A percentile compares a stretch with the other conserved stretches of the same genome.
Conservation (phyloP, 352 stramenopile species). For the Phytophthora agathidicida region DNA sequence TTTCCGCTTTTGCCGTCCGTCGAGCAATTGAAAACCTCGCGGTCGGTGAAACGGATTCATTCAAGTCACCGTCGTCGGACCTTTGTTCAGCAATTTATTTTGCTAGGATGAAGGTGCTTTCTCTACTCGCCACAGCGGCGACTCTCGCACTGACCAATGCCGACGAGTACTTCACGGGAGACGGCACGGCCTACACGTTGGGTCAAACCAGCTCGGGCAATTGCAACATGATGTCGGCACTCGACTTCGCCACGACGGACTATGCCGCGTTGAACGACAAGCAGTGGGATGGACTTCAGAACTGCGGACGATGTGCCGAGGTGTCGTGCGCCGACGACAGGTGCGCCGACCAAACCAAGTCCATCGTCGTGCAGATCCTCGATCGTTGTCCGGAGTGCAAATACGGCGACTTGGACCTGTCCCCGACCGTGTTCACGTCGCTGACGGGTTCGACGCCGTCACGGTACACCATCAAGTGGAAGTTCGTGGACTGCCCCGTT, state of each 20-base stretch:
- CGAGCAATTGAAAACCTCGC: constrained; percentile 17
- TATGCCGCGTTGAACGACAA: constrained; percentile 76
- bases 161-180: constrained; percentile 46
- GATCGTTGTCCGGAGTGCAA: constrained; percentile 79
- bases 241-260: constrained; percentile 43
- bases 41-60: constrained; percentile 8
- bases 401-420: constrained; percentile 68
- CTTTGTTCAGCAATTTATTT: not conserved
- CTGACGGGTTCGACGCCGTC: constrained; percentile 50
- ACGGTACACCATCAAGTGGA: constrained; percentile 53
- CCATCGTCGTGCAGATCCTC: constrained; percentile 62
- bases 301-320: constrained; percentile 74
- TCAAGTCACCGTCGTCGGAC: constrained; percentile 9
- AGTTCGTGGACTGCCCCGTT: constrained; percentile 58
- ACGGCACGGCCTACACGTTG: constrained; percentile 56
- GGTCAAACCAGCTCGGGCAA: constrained; percentile 46
- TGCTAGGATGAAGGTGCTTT: constrained; percentile 15
- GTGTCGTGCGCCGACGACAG: constrained; percentile 63
- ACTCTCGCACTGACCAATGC: constrained; percentile 13
- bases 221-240: constrained; percentile 52
- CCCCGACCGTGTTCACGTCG: constrained; percentile 44
- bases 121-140: constrained; percentile 7
- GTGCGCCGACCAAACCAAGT: constrained; percentile 48
- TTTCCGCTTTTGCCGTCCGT: constrained; percentile 30
- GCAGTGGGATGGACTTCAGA: constrained; percentile 60